Base-by-base conservation (phyloP, 441 rosid species). In the Arabidopsis lyrata region DNA sequence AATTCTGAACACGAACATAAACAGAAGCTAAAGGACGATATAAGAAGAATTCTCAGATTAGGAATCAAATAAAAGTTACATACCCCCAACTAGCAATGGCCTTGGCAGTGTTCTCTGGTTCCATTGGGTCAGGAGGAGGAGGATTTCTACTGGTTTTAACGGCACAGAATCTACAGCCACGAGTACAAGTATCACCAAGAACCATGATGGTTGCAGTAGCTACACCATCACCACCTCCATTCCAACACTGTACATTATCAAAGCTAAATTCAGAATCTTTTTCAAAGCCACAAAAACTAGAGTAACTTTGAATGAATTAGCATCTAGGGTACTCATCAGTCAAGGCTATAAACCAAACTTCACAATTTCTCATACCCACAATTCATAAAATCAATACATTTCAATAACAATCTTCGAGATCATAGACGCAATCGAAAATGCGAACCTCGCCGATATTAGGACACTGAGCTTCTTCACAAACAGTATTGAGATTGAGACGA, bases 11-110 rank as follows among this genome's bases (percentile, higher is more conserved):
- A 72, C 24, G 5, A 8, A 5, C 39, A 18, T 6, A 11, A 14
- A 24, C 11, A 45, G 14, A 44, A 63, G 15, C 41, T 44, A 63
- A 63, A 29, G 11, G 22, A 16, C 10, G 0, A 49, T 39, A 0
- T 22, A 24, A 56, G 42, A 34, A 57, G 5, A 34, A 8, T 14
- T 22, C 14, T 49, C 8, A 63, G 44, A 73, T 11, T 48, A 10
- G 1, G 22, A 52, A 63, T 52, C 6, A 72, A 72, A 35, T 69
- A 81, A 66, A 78, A 39, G 34, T 2, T 4, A 75, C 76, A 32
- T 49, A 95, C 99, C 99, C 97, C 99, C 99, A 95, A 77, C 88
- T 86, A 7, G 95, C 86, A 38, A 95, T 84, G 35, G 98, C 99
- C 79, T 78, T 73, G 27, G 99, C 99, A 56, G 99, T 95, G 78